phyloP scores from a whole-genome alignment of 495 filamentous ascomycete species.

The Mycothermus thermophilus region DNA sequence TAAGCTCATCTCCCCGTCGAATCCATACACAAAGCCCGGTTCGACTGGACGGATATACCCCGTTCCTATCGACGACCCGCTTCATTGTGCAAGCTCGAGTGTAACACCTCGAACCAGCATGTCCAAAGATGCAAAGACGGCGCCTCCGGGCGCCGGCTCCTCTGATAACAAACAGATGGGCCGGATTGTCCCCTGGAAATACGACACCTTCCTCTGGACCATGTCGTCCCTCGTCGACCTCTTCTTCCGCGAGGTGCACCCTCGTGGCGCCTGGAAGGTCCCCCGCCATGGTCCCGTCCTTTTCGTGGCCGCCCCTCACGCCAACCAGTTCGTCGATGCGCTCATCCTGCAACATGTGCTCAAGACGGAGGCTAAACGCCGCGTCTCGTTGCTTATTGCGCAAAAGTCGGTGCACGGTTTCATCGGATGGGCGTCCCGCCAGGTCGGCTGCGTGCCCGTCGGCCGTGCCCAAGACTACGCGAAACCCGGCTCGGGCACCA shows the following conservation, averaged over 20 bases:
- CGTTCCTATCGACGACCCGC: too few relatives aligned
- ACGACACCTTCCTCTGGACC: conserved; percentile 68
- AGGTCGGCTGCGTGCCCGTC: conserved; percentile 77
- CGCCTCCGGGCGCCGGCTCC: conserved; percentile 12
- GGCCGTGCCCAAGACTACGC: conserved; percentile 79
- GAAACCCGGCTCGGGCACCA: conserved; percentile 60
- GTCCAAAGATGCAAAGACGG: conserved; percentile 5
- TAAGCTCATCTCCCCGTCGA: too few relatives aligned
- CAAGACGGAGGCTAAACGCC: conserved; percentile 68
- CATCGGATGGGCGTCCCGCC: conserved; percentile 66
- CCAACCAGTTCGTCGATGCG: conserved; percentile 97
- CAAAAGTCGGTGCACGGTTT: conserved; percentile 88
- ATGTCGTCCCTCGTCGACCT: conserved; percentile 80
- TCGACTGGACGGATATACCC: too few relatives aligned
- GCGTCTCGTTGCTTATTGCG: conserved; percentile 83
- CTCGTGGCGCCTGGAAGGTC: conserved; percentile 84
- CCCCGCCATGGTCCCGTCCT: conserved; percentile 78
- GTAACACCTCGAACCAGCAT: too few relatives aligned
- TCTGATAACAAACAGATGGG: too few relatives aligned
- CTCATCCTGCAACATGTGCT: conserved; percentile 85
- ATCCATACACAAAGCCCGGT: too few relatives aligned
- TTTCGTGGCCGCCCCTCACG: conserved; percentile 96
- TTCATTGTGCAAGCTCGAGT: too few relatives aligned
- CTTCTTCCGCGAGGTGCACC: conserved; percentile 96
- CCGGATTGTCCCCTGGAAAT: too few relatives aligned